Evolutionary conservation across 805 yeast genomes (phyloP).

Genomic region (Metschnikowia lachancei): DNA sequence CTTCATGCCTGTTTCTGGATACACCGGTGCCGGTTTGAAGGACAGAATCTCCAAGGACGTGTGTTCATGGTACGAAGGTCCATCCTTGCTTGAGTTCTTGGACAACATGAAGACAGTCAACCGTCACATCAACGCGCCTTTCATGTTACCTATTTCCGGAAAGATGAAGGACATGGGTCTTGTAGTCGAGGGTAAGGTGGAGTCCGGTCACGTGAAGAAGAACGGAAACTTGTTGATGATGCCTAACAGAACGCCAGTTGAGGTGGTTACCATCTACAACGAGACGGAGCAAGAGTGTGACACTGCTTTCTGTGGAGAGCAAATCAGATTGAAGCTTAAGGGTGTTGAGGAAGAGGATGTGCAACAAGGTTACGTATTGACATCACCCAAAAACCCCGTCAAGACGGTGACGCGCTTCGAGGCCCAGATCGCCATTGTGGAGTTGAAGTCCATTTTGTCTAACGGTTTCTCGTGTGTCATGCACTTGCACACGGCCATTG

Average conservation of each 20-base stretch:
- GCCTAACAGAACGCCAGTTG: conserved; percentile 88
- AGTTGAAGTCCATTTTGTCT: conserved; percentile 88
- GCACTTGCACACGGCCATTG: conserved; percentile 98
- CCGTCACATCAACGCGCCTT: conserved; percentile 90
- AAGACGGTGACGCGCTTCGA: conserved; percentile 87
- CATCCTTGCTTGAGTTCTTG: conserved; percentile 84
- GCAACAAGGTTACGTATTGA: conserved; percentile 84
- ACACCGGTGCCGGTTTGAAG: conserved; percentile 94
- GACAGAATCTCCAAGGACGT: conserved; percentile 68
- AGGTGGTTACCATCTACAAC: conserved; percentile 82
- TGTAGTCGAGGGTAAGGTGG: conserved; percentile 96
- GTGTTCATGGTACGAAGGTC: conserved; percentile 95
- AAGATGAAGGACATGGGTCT: conserved; percentile 98
- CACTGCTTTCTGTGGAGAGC: conserved; percentile 93
- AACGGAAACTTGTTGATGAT: conserved; percentile 72
- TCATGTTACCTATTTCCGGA: conserved; percentile 93
- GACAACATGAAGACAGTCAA: conserved; percentile 77
- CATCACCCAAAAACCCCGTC: conserved; percentile 84
- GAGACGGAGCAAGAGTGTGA: conserved; percentile 95
- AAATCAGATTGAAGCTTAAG: conserved; percentile 86
- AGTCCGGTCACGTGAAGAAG: conserved; percentile 88
- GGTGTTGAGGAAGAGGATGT: conserved; percentile 98
- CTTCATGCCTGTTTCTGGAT: conserved; percentile 98
- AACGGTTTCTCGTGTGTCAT: conserved; percentile 97
- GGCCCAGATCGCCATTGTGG: conserved; percentile 96